These are phyloP conservation scores for Crucibulum laeve DNA, from an alignment of 768 basidiomycete genomes.

Conservation along the genomic window DNA sequence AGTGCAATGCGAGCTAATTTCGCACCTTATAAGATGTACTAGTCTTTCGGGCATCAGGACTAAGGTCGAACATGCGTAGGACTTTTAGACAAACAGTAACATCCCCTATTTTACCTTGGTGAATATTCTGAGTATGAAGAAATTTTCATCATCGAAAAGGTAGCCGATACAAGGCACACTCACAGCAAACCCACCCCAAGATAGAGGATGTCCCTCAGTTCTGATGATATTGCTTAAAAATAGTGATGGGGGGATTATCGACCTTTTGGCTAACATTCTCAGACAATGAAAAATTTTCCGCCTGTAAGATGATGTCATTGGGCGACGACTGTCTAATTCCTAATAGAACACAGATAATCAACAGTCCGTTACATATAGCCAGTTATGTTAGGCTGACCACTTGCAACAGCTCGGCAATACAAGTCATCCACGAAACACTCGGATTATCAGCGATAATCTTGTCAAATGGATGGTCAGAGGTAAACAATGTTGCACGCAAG, in stretches of 20 bases:
- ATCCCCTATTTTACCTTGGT: not conserved
- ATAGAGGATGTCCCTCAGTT: not conserved
- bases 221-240: not conserved
- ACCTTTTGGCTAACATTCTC: not conserved
- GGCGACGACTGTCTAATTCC: slow-evolving; percentile 8
- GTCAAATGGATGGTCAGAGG: slow-evolving; percentile 2
- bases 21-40: slow-evolving; percentile 9
- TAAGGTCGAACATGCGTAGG: slow-evolving; percentile 8
- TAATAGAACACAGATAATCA: not conserved
- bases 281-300: not conserved
- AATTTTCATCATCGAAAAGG: not conserved
- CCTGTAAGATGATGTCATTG: slow-evolving; percentile 1
- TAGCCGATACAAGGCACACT: not conserved
- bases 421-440: slow-evolving; percentile 8
- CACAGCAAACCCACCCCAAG: not conserved
- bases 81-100: not conserved
- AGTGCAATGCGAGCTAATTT: not conserved
- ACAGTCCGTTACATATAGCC: not conserved
- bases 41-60: slow-evolving; percentile 6
- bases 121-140: slow-evolving; percentile 1
- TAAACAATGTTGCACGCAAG: slow-evolving; percentile 1
- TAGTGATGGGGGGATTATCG: not conserved
- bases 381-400: slow-evolving; percentile 10
- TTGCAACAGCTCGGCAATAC: slow-evolving; percentile 14
- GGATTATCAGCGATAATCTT: too few species aligned